Evolutionary conservation across 345 rosid species (phyloP), one percentile per base, ranked within the genome.

Genomic region (Triadica sebifera): DNA sequence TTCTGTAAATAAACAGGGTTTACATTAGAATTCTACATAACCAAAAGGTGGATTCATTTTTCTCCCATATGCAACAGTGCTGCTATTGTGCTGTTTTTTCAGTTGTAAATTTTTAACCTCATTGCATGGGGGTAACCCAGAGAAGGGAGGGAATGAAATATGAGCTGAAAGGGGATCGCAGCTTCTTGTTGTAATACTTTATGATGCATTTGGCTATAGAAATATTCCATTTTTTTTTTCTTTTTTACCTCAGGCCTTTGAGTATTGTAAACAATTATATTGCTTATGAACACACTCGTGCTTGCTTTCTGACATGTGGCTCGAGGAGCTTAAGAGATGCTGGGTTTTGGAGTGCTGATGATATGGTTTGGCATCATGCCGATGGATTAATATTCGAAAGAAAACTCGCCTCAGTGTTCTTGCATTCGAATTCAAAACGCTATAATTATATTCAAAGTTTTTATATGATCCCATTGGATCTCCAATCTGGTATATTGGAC

Each of bases 1-100:
- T 72, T 74, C 70, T 86, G 95, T 92, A 86, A 71, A 86, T 78
- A 84, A 64, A 76, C 75, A 74, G 78, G 84, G 71, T 67, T 72
- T 66, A 64, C 82, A 71, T 77, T 65, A 53, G 72, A 83, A 55
- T 73, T 77, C 67, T 58, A 60, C 71, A 65, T 67, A 43, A 64
- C 61, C 59, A 56, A 50, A 59, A 66, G 59, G 50, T 58, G 25
- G 3, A 46, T 70, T 57, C 62, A 59, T 55, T 52, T 70, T 71
- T 64, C 25, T 38, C 25, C 43, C 16, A 5, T 24, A 12, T 12
- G 25, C 10, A 4, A 37, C 24, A n/a, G 22, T 58, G 55, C 57
- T 29, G 29, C 74, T 19, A 29, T 19, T 29, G 6, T 51, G 43
- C 59, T 8, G 2, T 6, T 17, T 24, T 34, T 15, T 12, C 70